Percentiles rank a stretch among this genome's conserved stretches.
These are phyloP conservation scores for Fusarium brevicatenulatum DNA, from an alignment of 2,329 filamentous ascomycete genomes.

Conservation along the genomic window DNA sequence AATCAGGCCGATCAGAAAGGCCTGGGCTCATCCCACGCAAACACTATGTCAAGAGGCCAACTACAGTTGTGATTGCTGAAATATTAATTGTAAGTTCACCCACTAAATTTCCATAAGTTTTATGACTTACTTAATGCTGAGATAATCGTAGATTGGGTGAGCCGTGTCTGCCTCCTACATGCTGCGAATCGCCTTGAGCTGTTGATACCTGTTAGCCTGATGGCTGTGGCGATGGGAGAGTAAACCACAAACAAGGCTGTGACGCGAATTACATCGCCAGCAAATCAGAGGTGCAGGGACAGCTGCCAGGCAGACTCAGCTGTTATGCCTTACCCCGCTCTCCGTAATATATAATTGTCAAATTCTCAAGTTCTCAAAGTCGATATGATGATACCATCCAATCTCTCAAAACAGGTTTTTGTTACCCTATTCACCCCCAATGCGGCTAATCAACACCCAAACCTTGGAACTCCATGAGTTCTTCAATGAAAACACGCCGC, in stretches of 20 bases:
- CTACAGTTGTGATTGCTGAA: no score
- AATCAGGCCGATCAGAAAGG: rapidly evolving
- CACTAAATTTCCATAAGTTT: no score
- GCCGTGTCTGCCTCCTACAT: no score
- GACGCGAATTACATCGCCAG: neutral
- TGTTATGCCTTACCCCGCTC: neutral
- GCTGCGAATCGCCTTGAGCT: neutral
- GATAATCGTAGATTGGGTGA: no score
- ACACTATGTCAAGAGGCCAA: no score
- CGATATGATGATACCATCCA: no score
- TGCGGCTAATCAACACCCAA: neutral
- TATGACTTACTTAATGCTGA: no score
- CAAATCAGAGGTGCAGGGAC: neutral
- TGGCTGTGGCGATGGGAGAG: neutral
- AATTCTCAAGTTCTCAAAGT: no score
- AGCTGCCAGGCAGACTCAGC: neutral
- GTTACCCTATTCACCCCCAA: neutral
- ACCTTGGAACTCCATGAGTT: neutral
- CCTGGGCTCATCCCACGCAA: no score
- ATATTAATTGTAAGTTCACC: no score
- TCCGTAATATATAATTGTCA: neutral
- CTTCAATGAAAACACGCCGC: neutral
- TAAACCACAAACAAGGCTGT: neutral
- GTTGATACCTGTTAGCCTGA: neutral
- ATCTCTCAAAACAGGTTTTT: no score